Conservation (phyloP, 176 grass and related monocot species). For the Rhynchospora breviuscula region DNA sequence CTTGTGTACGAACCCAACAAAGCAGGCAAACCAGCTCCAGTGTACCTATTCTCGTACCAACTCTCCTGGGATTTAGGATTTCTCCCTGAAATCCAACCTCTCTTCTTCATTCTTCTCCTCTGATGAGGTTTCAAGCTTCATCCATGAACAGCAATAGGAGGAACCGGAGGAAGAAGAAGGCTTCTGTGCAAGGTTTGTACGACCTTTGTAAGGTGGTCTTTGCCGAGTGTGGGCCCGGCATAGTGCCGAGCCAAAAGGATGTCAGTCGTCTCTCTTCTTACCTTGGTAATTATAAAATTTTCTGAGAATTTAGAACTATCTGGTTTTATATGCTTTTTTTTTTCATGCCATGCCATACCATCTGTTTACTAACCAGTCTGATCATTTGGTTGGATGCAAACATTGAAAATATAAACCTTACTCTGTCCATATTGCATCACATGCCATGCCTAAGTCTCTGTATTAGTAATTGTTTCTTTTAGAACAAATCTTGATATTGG, state of each 20-base stretch:
- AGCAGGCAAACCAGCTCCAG: background rate
- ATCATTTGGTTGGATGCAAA: background rate
- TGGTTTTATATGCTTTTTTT: background rate
- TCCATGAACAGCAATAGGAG: slow-evolving; percentile 12
- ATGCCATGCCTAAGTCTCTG: background rate
- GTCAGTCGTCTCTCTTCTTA: slow-evolving; percentile 39
- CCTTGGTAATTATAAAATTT: slow-evolving; percentile 4
- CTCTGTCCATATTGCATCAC: background rate
- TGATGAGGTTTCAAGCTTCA: slow-evolving; percentile 12
- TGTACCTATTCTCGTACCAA: background rate
- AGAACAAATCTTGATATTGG: background rate
- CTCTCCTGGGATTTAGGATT: background rate
- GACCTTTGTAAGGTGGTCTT: slow-evolving; percentile 63
- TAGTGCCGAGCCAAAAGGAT: slow-evolving; percentile 46
- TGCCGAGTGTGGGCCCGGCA: slow-evolving; percentile 26
- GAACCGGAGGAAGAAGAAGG: slow-evolving; percentile 12
- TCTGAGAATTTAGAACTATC: background rate
- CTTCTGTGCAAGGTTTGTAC: slow-evolving; percentile 53
- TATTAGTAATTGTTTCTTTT: background rate
- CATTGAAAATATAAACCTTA: background rate
- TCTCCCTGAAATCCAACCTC: background rate
- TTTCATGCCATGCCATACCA: background rate
- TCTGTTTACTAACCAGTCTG: background rate
- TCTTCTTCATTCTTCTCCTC: background rate
- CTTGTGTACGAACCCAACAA: background rate